Base-by-base conservation (phyloP, 805 yeast genomes). In the Cyberlindnera veronae region DNA sequence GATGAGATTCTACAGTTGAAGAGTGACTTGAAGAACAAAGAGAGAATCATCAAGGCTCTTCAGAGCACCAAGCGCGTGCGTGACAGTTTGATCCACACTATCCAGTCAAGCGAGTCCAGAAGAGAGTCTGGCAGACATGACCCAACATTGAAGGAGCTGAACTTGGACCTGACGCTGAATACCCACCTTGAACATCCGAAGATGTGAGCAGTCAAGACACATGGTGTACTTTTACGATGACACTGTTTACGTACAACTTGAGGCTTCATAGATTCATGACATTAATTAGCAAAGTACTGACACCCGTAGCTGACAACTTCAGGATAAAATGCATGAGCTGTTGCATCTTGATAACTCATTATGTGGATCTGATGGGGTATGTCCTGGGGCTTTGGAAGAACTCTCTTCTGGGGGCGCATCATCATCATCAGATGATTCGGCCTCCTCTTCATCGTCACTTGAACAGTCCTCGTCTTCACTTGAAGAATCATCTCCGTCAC, bases 1-100 rank as follows among this genome's bases (percentile, higher is more conserved):
- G 86, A 79, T 34, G 91, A 84, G 53, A 76, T 89, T 12, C 51
- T 63, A 34, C 87, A 80, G 36, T 66, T 90, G 49, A 72, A 74
- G 51, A 81, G 77, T 36, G 69, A 74, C 32, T 54, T 85, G 28
- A 71, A 74, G 33, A 85, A 84, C 47, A 89, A 88, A 59, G 95
- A 88, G 50, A 79, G 80, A 33, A 81, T 89, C 48, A 84, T 89
- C 42, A 77, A 74, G 44, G 88, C 91, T 2, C 64, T 88, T 41
- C 77, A 81, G 26, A 77, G 83, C 33, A 76, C 86, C 3, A 71
- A 77, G 26, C 72, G 79, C 51, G 70, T 83, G 24, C 71, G 90
- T 24, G 77, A 63, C 17, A 49, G 61, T 21, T 45, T 57, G 27
- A 44, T 46, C 10, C 43, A 37, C 16, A 51, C 58, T 0, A 53